Evolutionary conservation across 208 protist species (phyloP), one percentile per base, ranked within the genome.

Genomic region (Trypanosoma avium): DNA sequence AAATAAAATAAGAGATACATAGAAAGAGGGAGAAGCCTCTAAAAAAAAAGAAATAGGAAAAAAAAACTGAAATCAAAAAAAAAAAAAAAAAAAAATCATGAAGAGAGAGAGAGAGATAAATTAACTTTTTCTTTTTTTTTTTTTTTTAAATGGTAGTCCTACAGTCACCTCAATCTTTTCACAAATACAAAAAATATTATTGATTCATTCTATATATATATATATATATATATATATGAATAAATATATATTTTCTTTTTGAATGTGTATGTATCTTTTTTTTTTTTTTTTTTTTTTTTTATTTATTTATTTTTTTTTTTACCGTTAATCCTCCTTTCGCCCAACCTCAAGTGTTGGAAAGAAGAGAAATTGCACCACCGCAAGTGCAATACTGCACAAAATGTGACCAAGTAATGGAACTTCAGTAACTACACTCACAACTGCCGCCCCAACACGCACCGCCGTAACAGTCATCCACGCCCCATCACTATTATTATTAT

Each of bases 321-420:
- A 13, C 30, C 21, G 24, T 35, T 56, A 65, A 13, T 45, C 36
- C 22, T 56, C 60, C 36, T 57, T 66, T 12, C 49, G 21, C 17
- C 48, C 22, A 36, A 7, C 36, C 0, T 49, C 19, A 2, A 29
- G 30, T 3, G 48, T 24, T 38, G 33, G 35, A 3, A 38, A 35
- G 36, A 58, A 56, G 15, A 57, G 21, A 15, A 19, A n/a, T 36
- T 49, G 48, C 47, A 66, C 2, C 35, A 58, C 33, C 47, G 57
- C 6, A 10, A 66, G 33, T 13, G 22, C 12, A 19, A 47, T 24
- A 3, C 19, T 26, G 29, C 47, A 47, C 3, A 66, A 19, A 13
- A 47, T 8, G 22, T 19, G 13, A 26, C 60, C 60, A 0, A 57
- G 8, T 36, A 49, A 47, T 10, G 60, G 47, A 0, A 35, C 19